Evolutionary conservation across 306 rosid genomes (phyloP).

Genomic region (Cucurbita maxima): DNA sequence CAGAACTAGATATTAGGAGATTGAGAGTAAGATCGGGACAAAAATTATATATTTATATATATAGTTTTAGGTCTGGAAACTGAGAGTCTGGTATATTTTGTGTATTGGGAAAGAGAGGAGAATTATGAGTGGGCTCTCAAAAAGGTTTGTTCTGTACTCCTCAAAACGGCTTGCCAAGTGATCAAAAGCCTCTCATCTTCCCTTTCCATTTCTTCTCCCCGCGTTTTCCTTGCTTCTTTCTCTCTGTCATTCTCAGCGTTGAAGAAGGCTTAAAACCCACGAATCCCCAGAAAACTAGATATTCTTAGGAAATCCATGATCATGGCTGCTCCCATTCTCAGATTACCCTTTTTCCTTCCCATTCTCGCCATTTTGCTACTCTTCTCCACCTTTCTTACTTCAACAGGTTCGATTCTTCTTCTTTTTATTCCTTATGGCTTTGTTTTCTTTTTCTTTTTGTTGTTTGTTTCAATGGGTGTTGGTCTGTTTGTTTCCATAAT

Average conservation of each 20-base stretch:
- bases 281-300: not conserved
- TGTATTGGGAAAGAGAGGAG: not conserved
- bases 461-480: not conserved
- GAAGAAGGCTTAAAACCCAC: not conserved
- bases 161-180: constrained; percentile 1
- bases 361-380: not conserved
- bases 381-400: not conserved
- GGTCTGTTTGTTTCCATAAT: not conserved
- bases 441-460: not conserved
- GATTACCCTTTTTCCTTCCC: not conserved
- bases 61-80: not conserved
- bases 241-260: not conserved
- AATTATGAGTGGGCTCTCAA: not conserved
- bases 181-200: not conserved
- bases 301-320: not conserved
- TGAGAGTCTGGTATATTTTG: constrained; percentile 5
- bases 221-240: not conserved
- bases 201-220: not conserved
- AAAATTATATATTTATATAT: too few species aligned
- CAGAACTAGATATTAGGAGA: too few species aligned
- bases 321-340: not conserved
- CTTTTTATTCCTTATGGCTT: not conserved
- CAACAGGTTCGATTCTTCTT: constrained; percentile 4
- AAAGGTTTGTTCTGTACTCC: not conserved
- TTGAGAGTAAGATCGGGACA: too few species aligned